Base-by-base conservation (phyloP, 2,329 filamentous ascomycete genomes). In the Macroventuria anomochaeta region DNA sequence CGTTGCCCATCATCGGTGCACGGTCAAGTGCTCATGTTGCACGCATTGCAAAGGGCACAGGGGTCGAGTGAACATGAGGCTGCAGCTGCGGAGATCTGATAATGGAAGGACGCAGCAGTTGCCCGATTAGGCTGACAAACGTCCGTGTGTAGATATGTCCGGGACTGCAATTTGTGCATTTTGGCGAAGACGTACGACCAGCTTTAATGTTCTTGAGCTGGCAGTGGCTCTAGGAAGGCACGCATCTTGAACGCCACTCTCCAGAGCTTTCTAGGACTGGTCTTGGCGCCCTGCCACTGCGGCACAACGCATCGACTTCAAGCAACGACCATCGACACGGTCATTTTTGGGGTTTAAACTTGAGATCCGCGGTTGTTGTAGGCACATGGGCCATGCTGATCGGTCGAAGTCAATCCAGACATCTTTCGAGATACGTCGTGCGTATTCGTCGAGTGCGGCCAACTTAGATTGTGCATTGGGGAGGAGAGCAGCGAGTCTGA, bases 11-110 rank as follows among this genome's bases (percentile, higher is more conserved):
- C 12, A 12, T 7, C 7, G 33, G 21, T 34, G 20, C 33, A 46
- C 12, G 8, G 21, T n/a, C 26, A 40, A 23, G 18, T 25, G 28
- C 17, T 51, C 15, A 20, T n/a, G 48, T 40, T 23, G 34, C 28
- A 51, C 48, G 33, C 36, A 11, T 34, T 18, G n/a, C 21, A 40
- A 25, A 40, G 44, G 36, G 36, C 36, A 26, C 39, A 43, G 40
- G 34, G 40, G 21, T 26, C 31, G 40, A 25, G 33, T 21, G 26
- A 17, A n/a, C 15, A 29, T 25, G 20, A 44, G 28, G 40, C 40
- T 46, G 34, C 39, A 34, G 33, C 20, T 26, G 13, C 37, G 40
- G n/a, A 32, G 21, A 6, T n/a, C 15, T n/a, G 39, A 20, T 20
- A 39, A 8, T 10, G 21, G 40, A 52, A 39, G 26, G 34, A 34